Evolutionary conservation across 805 yeast species (phyloP).

Genomic region (Hemisphaericaspora nanyangensis): DNA sequence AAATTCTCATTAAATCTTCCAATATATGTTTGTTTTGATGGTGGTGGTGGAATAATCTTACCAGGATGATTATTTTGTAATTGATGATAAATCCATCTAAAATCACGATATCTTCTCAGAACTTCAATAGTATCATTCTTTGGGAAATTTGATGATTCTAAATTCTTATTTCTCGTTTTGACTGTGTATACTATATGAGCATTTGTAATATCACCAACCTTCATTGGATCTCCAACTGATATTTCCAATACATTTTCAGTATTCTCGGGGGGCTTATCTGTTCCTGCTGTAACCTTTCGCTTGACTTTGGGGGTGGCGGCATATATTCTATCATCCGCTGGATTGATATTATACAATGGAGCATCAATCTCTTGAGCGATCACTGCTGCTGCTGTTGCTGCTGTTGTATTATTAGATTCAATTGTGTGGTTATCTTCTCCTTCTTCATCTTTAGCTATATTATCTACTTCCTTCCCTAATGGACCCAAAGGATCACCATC

Average conservation of each 20-base stretch:
- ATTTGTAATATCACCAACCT: slow-evolving; percentile 84
- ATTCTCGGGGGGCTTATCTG: slow-evolving; percentile 6
- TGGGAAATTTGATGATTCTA: slow-evolving; percentile 22
- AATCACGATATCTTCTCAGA: slow-evolving; percentile 84
- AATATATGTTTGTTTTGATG: slow-evolving; percentile 89
- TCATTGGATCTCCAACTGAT: slow-evolving; percentile 83
- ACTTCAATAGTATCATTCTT: slow-evolving; percentile 45
- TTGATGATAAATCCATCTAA: slow-evolving; percentile 91
- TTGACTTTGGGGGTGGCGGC: slow-evolving; percentile 4
- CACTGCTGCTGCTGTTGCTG: slow-evolving; percentile 20
- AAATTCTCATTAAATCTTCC: slow-evolving; percentile 91
- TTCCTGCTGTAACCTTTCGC: slow-evolving; percentile 1
- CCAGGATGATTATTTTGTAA: slow-evolving; percentile 87
- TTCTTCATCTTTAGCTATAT: slow-evolving; percentile 8
- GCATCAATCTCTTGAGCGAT: slow-evolving; percentile 46
- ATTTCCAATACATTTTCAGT: slow-evolving; percentile 45
- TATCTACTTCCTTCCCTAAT: slow-evolving; percentile 15
- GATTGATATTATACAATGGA: slow-evolving; percentile 48
- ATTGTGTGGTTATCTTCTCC: slow-evolving; percentile 16
- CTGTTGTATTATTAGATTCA: slow-evolving; percentile 5
- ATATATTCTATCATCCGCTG: background rate
- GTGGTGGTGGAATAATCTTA: slow-evolving; percentile 81
- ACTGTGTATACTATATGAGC: slow-evolving; percentile 88
- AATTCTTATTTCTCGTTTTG: slow-evolving; percentile 52
- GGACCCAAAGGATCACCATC: slow-evolving; percentile 24